Conservation (phyloP, 2,329 filamentous ascomycete species). For the Fusarium sp. region DNA sequence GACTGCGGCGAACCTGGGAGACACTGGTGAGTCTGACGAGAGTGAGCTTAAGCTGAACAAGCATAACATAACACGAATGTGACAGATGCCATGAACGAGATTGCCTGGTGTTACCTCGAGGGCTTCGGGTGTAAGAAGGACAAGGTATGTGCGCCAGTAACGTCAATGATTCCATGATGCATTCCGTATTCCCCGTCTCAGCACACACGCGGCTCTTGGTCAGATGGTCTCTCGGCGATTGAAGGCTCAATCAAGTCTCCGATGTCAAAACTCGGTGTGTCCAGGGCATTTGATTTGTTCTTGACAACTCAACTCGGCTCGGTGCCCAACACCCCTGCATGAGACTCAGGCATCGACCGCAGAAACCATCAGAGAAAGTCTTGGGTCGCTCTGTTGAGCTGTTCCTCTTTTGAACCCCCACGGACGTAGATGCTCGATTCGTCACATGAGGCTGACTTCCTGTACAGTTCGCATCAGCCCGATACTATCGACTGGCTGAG, state of each 20-base stretch:
- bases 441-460: conserved; percentile 63
- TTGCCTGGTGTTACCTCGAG: conserved; percentile 94
- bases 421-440: conserved; percentile 17
- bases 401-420: conserved; percentile 33
- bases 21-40: conserved; percentile 70
- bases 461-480: conserved; percentile 79
- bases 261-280: conserved; percentile 23
- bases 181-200: conserved; percentile 8
- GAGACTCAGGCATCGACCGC: conserved; percentile 21
- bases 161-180: conserved; percentile 13
- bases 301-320: not conserved
- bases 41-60: conserved; percentile 7
- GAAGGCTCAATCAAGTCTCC: not conserved
- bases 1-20: conserved; percentile 94
- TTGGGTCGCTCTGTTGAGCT: not conserved
- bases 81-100: conserved; percentile 95
- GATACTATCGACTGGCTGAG: conserved; percentile 93
- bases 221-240: not conserved
- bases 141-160: conserved; percentile 76
- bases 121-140: conserved; percentile 99
- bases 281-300: conserved; percentile 27
- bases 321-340: conserved; percentile 27
- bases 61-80: conserved; percentile 20
- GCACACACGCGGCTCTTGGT: not conserved
- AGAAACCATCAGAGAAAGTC: not conserved